These are phyloP conservation scores for Zygotorulaspora danielsina DNA, from an alignment of 805 yeast genomes.

Conservation along the genomic window DNA sequence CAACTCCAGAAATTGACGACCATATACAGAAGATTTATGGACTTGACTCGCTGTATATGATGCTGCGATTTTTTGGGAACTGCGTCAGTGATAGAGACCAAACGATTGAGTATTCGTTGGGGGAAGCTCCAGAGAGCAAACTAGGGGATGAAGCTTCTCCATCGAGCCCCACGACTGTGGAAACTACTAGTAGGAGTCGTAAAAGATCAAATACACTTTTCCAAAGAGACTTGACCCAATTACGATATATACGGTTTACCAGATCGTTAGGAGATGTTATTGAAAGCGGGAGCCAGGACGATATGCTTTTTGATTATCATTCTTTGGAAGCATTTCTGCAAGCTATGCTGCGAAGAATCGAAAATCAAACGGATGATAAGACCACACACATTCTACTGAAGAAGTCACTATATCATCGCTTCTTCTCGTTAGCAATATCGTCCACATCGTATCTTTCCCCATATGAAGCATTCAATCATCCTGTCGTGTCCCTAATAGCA, in stretches of 20 bases:
- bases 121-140: not conserved
- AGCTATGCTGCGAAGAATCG: constrained; percentile 32
- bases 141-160: constrained; percentile 1
- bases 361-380: constrained; percentile 24
- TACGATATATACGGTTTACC: constrained; percentile 49
- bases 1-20: constrained; percentile 28
- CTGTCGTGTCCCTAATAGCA: constrained; percentile 68
- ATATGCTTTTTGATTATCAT: constrained; percentile 34
- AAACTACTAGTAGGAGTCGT: constrained; percentile 14
- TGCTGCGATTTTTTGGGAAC: constrained; percentile 33
- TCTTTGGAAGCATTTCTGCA: constrained; percentile 38
- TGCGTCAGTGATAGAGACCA: constrained; percentile 36
- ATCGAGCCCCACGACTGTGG: constrained; percentile 1
- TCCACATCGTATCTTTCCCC: constrained; percentile 61
- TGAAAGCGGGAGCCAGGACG: constrained; percentile 26
- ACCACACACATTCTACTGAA: constrained; percentile 35
- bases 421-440: constrained; percentile 51
- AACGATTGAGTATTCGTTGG: constrained; percentile 19
- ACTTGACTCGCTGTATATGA: constrained; percentile 32
- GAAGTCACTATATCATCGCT: constrained; percentile 51
- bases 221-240: constrained; percentile 32
- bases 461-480: constrained; percentile 85
- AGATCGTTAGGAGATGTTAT: constrained; percentile 38
- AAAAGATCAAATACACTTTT: constrained; percentile 33
- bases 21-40: constrained; percentile 26